Conservation (phyloP, 1,139 yeast species). For the Kodamaea fungicola region DNA sequence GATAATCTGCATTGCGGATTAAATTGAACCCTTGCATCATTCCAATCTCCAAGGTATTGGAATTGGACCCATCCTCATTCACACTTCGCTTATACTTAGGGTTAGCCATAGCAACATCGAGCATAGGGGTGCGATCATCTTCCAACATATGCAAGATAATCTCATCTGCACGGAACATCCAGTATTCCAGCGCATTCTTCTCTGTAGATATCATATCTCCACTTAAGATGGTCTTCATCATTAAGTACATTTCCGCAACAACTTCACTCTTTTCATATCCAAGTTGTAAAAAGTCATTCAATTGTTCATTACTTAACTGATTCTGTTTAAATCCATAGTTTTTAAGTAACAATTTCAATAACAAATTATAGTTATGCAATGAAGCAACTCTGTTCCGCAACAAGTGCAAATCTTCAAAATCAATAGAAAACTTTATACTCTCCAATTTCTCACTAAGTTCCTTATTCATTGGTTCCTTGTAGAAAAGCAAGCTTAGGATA, state of each 20-base stretch:
- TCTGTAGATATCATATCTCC: constrained; percentile 29
- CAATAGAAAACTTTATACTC: constrained; percentile 40
- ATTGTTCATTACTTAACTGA: constrained; percentile 30
- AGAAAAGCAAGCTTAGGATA: constrained; percentile 32
- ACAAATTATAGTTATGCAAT: constrained; percentile 26
- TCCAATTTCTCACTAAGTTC: constrained; percentile 32
- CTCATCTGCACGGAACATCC: constrained; percentile 61
- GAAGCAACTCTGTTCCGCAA: constrained; percentile 25
- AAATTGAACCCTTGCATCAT: constrained; percentile 45
- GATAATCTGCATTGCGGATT: constrained; percentile 30
- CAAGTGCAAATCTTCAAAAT: constrained; percentile 37
- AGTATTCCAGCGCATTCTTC: constrained; percentile 31
- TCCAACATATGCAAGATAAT: constrained; percentile 42
- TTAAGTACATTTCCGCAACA: constrained; percentile 33
- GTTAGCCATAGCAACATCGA: constrained; percentile 38
- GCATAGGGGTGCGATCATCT: constrained; percentile 40
- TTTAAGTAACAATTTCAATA: constrained; percentile 22
- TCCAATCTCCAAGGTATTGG: constrained; percentile 37
- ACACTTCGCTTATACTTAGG: constrained; percentile 47
- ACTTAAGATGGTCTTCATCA: constrained; percentile 38
- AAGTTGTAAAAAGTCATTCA: constrained; percentile 34
- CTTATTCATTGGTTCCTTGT: constrained; percentile 43
- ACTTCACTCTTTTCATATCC: constrained; percentile 26
- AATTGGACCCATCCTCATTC: constrained; percentile 43
- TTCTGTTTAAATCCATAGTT: constrained; percentile 39